These are phyloP conservation scores for Yarrowia galli DNA, from an alignment of 1,139 yeast species.

Conservation along the genomic window DNA sequence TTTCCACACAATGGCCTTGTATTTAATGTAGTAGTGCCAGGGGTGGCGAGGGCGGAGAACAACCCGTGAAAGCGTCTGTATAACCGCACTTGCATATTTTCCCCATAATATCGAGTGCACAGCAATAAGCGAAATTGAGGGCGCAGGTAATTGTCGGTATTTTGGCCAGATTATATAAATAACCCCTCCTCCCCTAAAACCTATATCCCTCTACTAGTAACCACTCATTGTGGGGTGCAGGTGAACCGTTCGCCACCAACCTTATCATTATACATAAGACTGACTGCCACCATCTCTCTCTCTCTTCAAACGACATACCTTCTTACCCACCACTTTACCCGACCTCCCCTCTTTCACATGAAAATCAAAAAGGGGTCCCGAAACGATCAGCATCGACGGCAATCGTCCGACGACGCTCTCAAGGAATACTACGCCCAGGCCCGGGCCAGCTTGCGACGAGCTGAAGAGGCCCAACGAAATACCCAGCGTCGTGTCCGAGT, in stretches of 20 bases:
- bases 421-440: conserved; percentile 29
- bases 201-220: background rate
- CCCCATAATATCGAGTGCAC: no score
- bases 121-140: no score
- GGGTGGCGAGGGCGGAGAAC: background rate
- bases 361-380: conserved; percentile 31
- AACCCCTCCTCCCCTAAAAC: no score
- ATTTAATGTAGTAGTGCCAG: no score
- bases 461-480: background rate
- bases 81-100: no score
- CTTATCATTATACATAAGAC: conserved; percentile 17
- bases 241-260: conserved; percentile 32
- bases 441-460: conserved; percentile 25
- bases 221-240: conserved; percentile 23
- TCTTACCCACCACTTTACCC: no score
- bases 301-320: no score
- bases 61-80: no score
- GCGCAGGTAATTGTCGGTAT: background rate
- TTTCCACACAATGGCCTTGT: no score
- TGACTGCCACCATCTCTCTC: background rate
- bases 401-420: conserved; percentile 24
- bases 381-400: conserved; percentile 8
- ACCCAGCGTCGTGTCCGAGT: background rate
- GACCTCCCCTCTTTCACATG: background rate
- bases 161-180: background rate